phyloP scores from a whole-genome alignment of 2,329 filamentous ascomycete species.

The Fusarium poae region DNA sequence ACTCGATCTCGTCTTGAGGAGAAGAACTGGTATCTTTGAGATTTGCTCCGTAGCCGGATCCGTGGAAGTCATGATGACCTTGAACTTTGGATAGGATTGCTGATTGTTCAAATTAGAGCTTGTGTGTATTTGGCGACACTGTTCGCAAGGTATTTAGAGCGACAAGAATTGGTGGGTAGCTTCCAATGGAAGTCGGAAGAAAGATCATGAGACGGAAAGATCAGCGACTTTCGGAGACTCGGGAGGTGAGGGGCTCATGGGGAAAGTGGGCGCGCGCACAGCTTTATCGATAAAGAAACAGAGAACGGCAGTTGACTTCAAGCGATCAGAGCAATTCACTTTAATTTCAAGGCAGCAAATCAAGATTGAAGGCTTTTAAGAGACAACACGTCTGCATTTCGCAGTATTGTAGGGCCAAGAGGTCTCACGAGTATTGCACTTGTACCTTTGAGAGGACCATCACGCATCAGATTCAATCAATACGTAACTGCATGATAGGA shows the following conservation, averaged over 20 bases:
- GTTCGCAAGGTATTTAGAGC: background rate
- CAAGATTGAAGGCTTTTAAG: background rate
- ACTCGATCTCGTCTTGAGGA: conserved; percentile 82
- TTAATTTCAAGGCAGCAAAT: background rate
- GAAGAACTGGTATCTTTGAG: conserved; percentile 65
- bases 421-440: conserved; percentile 49
- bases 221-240: conserved; percentile 40
- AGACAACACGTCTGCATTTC: background rate
- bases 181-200: conserved; percentile 17
- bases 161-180: background rate
- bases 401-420: conserved; percentile 29
- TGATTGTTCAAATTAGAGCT: background rate
- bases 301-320: background rate
- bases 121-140: background rate
- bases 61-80: conserved; percentile 25
- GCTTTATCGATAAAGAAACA: conserved; percentile 38
- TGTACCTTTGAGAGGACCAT: conserved; percentile 53
- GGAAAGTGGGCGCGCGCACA: conserved; percentile 30
- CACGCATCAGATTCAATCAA: conserved; percentile 61
- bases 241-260: conserved; percentile 36
- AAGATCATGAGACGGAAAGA: conserved; percentile 35
- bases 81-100: background rate
- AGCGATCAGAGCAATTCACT: background rate
- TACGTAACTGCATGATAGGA: conserved; percentile 59
- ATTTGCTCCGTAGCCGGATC: conserved; percentile 30